Conservation (phyloP, 177 flowering plant genomes). For the Vitis hybrid region DNA sequence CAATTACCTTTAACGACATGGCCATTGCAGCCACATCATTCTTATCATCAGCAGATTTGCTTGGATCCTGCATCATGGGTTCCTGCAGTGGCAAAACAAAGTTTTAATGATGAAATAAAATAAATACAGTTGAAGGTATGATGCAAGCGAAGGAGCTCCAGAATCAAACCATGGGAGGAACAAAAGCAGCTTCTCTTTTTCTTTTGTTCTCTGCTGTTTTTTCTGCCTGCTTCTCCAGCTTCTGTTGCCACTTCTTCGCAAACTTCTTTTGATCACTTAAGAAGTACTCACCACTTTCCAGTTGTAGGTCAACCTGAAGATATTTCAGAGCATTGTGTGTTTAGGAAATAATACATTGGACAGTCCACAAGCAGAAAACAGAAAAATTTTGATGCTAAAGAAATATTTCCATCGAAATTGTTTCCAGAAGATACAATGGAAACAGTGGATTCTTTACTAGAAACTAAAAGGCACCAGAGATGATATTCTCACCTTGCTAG, state of each 20-base stretch:
- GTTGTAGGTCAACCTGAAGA: constrained; percentile 69
- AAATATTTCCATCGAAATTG: no score
- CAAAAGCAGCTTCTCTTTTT: constrained; percentile 69
- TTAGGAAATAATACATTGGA: no score
- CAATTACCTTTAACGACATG: constrained; percentile 65
- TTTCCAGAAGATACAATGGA: background rate
- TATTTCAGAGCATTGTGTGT: background rate
- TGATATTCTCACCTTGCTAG: constrained; percentile 71
- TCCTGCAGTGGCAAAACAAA: constrained; percentile 42
- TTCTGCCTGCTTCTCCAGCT: constrained; percentile 82
- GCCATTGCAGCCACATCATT: constrained; percentile 54
- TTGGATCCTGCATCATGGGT: constrained; percentile 24
- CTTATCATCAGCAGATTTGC: constrained; percentile 26
- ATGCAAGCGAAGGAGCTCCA: background rate
- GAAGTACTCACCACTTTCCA: constrained; percentile 92
- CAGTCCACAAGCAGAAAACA: no score
- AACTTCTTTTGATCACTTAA: constrained; percentile 65
- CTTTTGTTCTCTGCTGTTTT: constrained; percentile 82
- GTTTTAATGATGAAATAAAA: background rate
- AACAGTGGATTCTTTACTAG: background rate
- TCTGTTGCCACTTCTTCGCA: constrained; percentile 85
- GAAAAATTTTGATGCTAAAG: no score
- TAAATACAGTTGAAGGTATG: background rate
- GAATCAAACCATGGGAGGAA: constrained; percentile 67
- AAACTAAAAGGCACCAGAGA: background rate